Evolutionary conservation across 805 yeast genomes (phyloP).

Genomic region (Myxozyma nipponensis): DNA sequence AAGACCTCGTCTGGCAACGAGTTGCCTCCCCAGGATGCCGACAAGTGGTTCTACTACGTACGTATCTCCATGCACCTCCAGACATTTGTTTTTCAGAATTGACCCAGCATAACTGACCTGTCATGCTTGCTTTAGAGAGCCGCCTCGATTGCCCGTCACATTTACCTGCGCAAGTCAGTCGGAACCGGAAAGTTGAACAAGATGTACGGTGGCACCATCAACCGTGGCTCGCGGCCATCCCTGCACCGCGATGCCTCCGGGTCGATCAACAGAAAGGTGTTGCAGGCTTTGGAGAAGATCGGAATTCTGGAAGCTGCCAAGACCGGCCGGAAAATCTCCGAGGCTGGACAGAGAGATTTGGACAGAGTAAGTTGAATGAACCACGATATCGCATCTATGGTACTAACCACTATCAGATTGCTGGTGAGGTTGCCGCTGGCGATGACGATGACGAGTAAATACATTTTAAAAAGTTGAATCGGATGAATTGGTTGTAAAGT

Average conservation of each 20-base stretch:
- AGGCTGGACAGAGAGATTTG: constrained; percentile 99
- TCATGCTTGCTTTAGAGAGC: constrained; percentile 65
- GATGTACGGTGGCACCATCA: constrained; percentile 97
- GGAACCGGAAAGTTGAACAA: constrained; percentile 99
- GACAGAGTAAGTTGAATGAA: constrained; percentile 68
- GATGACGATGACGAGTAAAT: constrained; percentile 27
- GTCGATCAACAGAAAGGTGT: constrained; percentile 96
- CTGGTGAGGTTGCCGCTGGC: constrained; percentile 29
- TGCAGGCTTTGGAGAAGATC: constrained; percentile 96
- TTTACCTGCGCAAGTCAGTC: constrained; percentile 98
- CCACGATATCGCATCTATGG: too few relatives aligned
- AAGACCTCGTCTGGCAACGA: constrained; percentile 99
- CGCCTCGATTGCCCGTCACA: constrained; percentile 99
- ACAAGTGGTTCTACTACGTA: constrained; percentile 90
- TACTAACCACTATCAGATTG: constrained; percentile 8
- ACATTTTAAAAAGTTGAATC: too few relatives aligned
- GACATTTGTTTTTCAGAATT: neutral
- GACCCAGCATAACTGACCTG: too few relatives aligned
- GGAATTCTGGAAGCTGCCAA: constrained; percentile 95
- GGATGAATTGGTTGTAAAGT: too few relatives aligned
- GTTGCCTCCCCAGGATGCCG: constrained; percentile 99
- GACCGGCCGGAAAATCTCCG: constrained; percentile 99
- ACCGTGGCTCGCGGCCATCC: constrained; percentile 99
- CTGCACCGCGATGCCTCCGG: constrained; percentile 99
- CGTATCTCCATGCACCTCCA: neutral